phyloP scores from a whole-genome alignment of 352 stramenopile species.

The Thalassiosira exigua region DNA sequence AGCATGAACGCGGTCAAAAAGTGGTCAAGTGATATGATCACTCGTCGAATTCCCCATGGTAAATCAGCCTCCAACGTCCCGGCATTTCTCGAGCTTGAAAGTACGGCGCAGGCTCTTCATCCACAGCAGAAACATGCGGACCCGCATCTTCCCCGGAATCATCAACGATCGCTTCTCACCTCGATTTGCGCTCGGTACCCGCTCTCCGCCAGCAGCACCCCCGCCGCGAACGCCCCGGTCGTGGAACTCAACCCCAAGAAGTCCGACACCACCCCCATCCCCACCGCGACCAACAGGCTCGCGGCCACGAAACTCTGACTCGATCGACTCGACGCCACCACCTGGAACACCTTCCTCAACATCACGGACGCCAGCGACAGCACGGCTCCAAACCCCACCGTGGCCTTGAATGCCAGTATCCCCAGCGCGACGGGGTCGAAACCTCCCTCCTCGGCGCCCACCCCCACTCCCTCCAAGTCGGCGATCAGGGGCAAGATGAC shows the following conservation, averaged over 20 bases:
- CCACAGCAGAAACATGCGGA: no score
- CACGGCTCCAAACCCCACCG: conserved; percentile 67
- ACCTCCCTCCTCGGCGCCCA: no score
- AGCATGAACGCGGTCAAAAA: no score
- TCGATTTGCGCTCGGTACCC: conserved; percentile 80
- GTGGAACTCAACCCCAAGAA: conserved; percentile 70
- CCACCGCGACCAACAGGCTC: conserved; percentile 71
- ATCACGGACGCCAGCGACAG: conserved; percentile 62
- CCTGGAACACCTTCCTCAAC: conserved; percentile 62
- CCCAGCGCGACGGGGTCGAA: conserved; percentile 65
- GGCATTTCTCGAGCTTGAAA: no score
- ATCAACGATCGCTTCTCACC: no score
- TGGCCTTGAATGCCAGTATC: conserved; percentile 70
- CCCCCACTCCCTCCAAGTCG: no score
- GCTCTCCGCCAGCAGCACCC: conserved; percentile 76
- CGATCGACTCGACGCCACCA: conserved; percentile 62
- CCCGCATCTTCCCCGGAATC: no score
- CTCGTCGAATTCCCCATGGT: no score
- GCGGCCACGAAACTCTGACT: conserved; percentile 78
- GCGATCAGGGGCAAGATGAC: conserved; percentile 73
- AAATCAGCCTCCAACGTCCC: no score
- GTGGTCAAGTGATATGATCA: no score
- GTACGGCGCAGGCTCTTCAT: no score
- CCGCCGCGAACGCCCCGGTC: conserved; percentile 77
- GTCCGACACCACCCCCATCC: conserved; percentile 71